Percentiles rank a stretch among this genome's conserved stretches.
These are phyloP conservation scores for Plectranthus barbatus DNA, from an alignment of 257 asterid genomes.

Conservation along the genomic window DNA sequence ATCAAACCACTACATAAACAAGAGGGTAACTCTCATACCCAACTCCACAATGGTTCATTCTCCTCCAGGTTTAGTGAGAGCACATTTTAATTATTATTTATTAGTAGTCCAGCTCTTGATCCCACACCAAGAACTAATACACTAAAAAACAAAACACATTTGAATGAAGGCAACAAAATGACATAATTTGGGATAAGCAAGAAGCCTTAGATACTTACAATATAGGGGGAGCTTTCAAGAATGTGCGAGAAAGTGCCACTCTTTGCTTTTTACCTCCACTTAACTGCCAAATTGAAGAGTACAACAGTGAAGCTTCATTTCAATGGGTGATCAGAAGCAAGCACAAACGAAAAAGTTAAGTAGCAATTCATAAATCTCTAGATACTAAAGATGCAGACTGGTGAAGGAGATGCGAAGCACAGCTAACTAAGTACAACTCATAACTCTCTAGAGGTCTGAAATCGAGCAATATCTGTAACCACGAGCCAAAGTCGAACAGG, in stretches of 20 bases:
- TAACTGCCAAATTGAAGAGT: constrained; percentile 52
- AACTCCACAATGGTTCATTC: background rate
- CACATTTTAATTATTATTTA: background rate
- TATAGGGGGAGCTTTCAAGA: constrained; percentile 87
- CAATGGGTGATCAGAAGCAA: background rate
- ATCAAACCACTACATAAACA: background rate
- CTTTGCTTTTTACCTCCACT: constrained; percentile 99
- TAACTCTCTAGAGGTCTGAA: too few relatives aligned
- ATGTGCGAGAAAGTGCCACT: constrained; percentile 94
- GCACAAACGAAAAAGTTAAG: background rate
- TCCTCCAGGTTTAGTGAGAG: background rate
- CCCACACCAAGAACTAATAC: background rate
- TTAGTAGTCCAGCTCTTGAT: background rate
- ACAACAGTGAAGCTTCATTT: constrained; percentile 1
- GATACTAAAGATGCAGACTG: too few relatives aligned
- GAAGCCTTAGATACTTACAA: constrained; percentile 55
- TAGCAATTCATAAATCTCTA: background rate
- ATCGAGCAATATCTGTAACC: too few relatives aligned
- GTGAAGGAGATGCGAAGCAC: too few relatives aligned
- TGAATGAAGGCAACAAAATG: background rate
- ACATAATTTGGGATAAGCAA: background rate
- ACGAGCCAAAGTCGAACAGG: too few relatives aligned
- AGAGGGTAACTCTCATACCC: constrained; percentile 1
- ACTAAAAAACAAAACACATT: background rate
- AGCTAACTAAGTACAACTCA: too few relatives aligned